These are phyloP conservation scores for Ajuga chamaepitys DNA, from an alignment of 257 asterid species.

Conservation along the genomic window DNA sequence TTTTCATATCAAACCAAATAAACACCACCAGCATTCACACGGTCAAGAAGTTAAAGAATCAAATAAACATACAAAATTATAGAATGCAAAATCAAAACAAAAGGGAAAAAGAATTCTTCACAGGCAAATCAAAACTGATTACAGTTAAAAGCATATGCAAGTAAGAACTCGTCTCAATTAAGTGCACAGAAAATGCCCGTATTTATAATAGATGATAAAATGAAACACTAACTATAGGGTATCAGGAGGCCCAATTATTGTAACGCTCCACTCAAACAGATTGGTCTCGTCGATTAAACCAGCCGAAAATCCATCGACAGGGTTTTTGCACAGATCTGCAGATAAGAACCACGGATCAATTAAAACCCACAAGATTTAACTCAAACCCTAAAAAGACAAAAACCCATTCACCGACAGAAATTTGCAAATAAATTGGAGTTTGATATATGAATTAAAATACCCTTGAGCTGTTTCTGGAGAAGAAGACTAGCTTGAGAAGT, in stretches of 20 bases:
- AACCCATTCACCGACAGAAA: constrained; percentile 17
- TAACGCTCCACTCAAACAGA: constrained; percentile 95
- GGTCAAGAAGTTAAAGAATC: not conserved
- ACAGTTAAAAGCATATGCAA: not conserved
- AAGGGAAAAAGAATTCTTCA: not conserved
- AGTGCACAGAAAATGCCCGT: not conserved
- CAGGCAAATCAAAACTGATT: constrained; percentile 1
- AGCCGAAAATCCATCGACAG: constrained; percentile 97
- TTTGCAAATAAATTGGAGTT: not conserved
- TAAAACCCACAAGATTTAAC: constrained; percentile 24
- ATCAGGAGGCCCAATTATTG: constrained; percentile 95
- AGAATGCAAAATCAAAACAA: not conserved
- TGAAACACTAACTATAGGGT: constrained; percentile 69
- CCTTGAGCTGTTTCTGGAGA: constrained; percentile 93
- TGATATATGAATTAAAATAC: constrained; percentile 17
- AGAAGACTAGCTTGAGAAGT: constrained; percentile 87
- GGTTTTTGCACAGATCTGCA: constrained; percentile 86
- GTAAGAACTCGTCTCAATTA: not conserved
- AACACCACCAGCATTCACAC: constrained; percentile 2
- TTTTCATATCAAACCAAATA: not conserved
- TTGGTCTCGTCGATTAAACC: constrained; percentile 82
- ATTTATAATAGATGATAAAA: not conserved
- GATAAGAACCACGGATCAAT: constrained; percentile 39
- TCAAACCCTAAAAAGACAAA: constrained; percentile 1
- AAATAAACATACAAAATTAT: not conserved